Percentiles rank a stretch among this genome's conserved stretches.
Evolutionary conservation across 768 basidiomycete genomes (phyloP).

Genomic region (Suillus bovinus): DNA sequence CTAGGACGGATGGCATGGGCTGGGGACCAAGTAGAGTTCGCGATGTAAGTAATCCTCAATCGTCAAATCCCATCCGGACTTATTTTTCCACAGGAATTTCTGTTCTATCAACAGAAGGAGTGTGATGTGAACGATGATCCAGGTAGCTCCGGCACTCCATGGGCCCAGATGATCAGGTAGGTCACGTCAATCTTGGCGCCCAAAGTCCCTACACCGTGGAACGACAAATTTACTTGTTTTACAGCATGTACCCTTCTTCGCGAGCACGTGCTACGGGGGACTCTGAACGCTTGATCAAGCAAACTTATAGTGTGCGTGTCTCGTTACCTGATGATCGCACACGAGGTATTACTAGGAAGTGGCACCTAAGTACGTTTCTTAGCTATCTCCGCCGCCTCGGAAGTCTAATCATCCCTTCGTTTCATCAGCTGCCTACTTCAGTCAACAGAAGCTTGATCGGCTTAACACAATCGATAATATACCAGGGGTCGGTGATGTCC

Average conservation of each 20-base stretch:
- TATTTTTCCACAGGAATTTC: slow-evolving; percentile 43
- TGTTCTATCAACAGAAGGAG: slow-evolving; percentile 56
- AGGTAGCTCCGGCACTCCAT: slow-evolving; percentile 57
- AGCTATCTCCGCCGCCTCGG: slow-evolving; percentile 30
- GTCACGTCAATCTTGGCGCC: slow-evolving; percentile 34
- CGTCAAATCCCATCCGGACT: neutral
- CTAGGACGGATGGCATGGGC: slow-evolving; percentile 68
- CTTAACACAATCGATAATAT: slow-evolving; percentile 73
- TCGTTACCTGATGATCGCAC: slow-evolving; percentile 44
- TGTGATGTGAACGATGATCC: slow-evolving; percentile 41
- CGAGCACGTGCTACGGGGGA: slow-evolving; percentile 40
- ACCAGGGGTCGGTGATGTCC: slow-evolving; percentile 61
- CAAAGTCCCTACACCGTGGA: slow-evolving; percentile 16
- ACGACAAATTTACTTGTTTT: slow-evolving; percentile 14
- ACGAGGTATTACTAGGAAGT: slow-evolving; percentile 46
- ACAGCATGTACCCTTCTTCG: slow-evolving; percentile 40
- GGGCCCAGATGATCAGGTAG: slow-evolving; percentile 75
- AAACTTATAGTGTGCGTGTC: slow-evolving; percentile 54
- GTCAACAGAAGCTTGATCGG: slow-evolving; percentile 69
- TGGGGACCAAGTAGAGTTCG: slow-evolving; percentile 83
- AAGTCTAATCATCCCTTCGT: slow-evolving; percentile 14
- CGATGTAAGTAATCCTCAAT: slow-evolving; percentile 29
- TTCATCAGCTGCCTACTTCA: slow-evolving; percentile 79
- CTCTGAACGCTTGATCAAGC: slow-evolving; percentile 50
- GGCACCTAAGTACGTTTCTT: slow-evolving; percentile 51